Base-by-base conservation (phyloP, 148 eudicot genomes). In the Persicaria tinctoria region DNA sequence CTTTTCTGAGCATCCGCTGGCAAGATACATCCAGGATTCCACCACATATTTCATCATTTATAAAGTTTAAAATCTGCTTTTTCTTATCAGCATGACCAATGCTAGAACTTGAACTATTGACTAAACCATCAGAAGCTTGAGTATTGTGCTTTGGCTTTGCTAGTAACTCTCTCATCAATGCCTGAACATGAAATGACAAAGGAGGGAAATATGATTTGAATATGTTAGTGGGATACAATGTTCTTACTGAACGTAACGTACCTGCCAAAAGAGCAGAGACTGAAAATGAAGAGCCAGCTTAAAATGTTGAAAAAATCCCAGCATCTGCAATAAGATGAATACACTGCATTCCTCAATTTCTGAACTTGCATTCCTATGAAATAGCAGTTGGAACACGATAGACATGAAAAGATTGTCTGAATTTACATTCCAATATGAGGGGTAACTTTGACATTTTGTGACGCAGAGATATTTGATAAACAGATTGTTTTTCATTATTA, bases 211-310 rank as follows among this genome's bases (percentile, higher is more conserved):
- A 66, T 5, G 38, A 66, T 57, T 9, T 27, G 27, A 60, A 23
- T 60, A 23, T 60, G 68, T 14, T 1, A 66, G 47, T 8, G n/a
- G 44, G 6, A 66, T 1, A 18, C 8, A 5, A 18, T 5, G 6
- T 38, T 41, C 13, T 5, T 44, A 47, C 12, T 66, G 48, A 66
- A 12, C 47, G 3, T 71, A 81, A 70, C 82, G 68, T 89, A 95
- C 98, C 99, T 89, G 93, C 99, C 99, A 96, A 83, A 92, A 96
- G 56, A 79, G 76, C 46, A 96, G 84, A 70, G 97, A 81, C 23
- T 92, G 97, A 79, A 82, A 88, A 78, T 96, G 97, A 74, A 92
- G 86, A 47, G 77, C 83, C 73, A 96, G 79, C 85, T 86, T 92
- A 79, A 68, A 82, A 81, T 96, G 97, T 84, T 89, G 96, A 80